Evolutionary conservation across 495 filamentous ascomycete species (phyloP).

Genomic region (Cairneyella variabilis): DNA sequence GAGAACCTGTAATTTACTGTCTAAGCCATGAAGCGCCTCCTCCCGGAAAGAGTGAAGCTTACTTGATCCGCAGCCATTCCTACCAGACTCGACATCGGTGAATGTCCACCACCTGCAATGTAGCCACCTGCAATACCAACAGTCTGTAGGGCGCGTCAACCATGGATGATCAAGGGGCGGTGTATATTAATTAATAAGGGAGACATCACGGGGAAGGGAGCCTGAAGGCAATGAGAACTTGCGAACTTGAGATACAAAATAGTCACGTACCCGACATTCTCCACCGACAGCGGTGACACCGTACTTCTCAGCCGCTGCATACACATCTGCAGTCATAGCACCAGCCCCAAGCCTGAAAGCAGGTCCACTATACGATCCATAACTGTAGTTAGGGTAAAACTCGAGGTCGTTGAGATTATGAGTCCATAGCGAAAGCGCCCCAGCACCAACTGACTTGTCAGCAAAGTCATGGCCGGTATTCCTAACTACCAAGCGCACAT

Average conservation of each 20-base stretch:
- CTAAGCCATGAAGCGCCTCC: background rate
- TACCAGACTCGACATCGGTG: slow-evolving; percentile 44
- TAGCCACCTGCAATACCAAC: slow-evolving; percentile 45
- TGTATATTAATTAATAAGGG: too few species aligned
- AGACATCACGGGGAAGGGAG: too few species aligned
- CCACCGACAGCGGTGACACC: slow-evolving; percentile 51
- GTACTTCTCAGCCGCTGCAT: slow-evolving; percentile 37
- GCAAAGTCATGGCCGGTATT: slow-evolving; percentile 69
- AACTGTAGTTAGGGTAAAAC: slow-evolving; percentile 9
- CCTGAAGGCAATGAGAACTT: too few species aligned
- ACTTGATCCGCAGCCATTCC: slow-evolving; percentile 58
- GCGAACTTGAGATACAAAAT: background rate
- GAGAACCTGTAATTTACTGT: slow-evolving; percentile 33
- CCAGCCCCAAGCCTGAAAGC: slow-evolving; percentile 48
- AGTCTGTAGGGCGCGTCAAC: slow-evolving; percentile 1
- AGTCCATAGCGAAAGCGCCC: slow-evolving; percentile 59
- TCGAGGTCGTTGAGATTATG: slow-evolving; percentile 51
- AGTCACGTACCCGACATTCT: slow-evolving; percentile 22
- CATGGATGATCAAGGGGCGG: background rate
- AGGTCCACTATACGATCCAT: slow-evolving; percentile 36
- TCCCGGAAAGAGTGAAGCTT: background rate
- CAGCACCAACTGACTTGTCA: slow-evolving; percentile 46
- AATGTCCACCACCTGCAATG: slow-evolving; percentile 61
- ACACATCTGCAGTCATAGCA: slow-evolving; percentile 50
- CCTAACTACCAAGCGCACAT: slow-evolving; percentile 59